Conservation (phyloP, 2,329 filamentous ascomycete genomes). For the Aspergillus pseudotamarii region DNA sequence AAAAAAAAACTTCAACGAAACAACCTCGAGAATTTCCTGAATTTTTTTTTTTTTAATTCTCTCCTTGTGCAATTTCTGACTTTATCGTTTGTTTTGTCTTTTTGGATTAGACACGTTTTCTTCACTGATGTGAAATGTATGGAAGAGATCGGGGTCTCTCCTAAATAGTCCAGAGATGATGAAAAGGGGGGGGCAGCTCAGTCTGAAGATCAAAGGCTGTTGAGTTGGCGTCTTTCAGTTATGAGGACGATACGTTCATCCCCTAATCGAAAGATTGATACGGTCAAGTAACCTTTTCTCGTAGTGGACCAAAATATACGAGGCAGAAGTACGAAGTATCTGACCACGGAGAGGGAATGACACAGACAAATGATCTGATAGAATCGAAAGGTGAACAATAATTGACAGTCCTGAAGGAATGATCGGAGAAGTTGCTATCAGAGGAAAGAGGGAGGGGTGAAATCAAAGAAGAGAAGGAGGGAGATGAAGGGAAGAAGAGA, state of each 20-base stretch:
- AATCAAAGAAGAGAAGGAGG: constrained; percentile 24
- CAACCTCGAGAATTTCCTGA: background rate
- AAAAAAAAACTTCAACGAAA: constrained; percentile 7
- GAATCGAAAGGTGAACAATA: constrained; percentile 23
- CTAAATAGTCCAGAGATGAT: constrained; percentile 4
- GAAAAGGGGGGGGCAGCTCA: constrained; percentile 17
- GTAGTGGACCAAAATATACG: constrained; percentile 10
- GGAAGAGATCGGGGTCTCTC: constrained; percentile 19
- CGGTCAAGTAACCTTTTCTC: constrained; percentile 6
- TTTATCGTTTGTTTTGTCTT: background rate
- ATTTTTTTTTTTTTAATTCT: background rate
- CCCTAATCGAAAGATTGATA: constrained; percentile 3
- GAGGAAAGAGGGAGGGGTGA: constrained; percentile 29
- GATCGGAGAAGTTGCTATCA: constrained; percentile 38
- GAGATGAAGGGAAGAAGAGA: constrained; percentile 16
- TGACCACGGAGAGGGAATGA: constrained; percentile 32
- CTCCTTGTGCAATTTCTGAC: background rate
- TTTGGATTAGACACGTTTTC: background rate
- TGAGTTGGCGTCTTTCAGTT: constrained; percentile 17
- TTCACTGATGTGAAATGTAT: constrained; percentile 9
- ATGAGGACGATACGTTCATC: constrained; percentile 1
- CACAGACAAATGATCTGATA: constrained; percentile 28
- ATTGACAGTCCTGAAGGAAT: constrained; percentile 46
- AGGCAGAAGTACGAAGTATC: constrained; percentile 18
- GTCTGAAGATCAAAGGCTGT: constrained; percentile 14